Evolutionary conservation across 768 basidiomycete species (phyloP).

Genomic region (Calocybe gangraenosa): DNA sequence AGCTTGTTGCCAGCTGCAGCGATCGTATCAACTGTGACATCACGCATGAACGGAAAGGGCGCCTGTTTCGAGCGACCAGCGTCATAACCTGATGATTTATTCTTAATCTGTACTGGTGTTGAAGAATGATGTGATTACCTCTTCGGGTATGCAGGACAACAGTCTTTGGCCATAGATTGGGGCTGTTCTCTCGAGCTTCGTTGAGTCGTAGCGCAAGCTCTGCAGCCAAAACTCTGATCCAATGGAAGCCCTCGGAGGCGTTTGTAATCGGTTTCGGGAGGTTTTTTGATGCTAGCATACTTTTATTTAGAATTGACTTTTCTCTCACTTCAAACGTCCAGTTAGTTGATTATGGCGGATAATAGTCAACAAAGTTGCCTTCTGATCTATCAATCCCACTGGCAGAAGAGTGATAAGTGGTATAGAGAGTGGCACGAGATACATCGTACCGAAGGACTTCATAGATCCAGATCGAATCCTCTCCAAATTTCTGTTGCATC

Average conservation of each 20-base stretch:
- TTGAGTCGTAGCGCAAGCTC: conserved; percentile 83
- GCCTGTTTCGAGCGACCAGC: conserved; percentile 74
- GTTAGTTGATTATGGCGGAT: conserved; percentile 4
- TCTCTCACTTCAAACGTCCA: conserved; percentile 64
- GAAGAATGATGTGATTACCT: conserved; percentile 33
- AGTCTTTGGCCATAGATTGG: conserved; percentile 89
- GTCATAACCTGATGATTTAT: conserved; percentile 47
- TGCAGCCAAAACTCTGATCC: conserved; percentile 89
- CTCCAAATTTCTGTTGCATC: conserved; percentile 78
- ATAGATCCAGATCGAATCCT: conserved; percentile 86
- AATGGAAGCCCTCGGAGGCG: conserved; percentile 74
- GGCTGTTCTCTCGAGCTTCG: conserved; percentile 69
- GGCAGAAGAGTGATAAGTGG: conserved; percentile 8
- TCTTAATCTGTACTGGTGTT: too few species aligned
- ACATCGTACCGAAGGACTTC: conserved; percentile 73
- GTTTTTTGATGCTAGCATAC: conserved; percentile 97
- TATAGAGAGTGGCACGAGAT: background rate
- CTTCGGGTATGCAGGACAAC: conserved; percentile 75
- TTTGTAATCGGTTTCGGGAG: conserved; percentile 74
- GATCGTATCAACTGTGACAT: conserved; percentile 74
- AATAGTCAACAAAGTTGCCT: conserved; percentile 42
- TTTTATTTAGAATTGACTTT: conserved; percentile 75
- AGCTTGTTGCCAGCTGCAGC: conserved; percentile 72
- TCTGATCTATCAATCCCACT: conserved; percentile 88
- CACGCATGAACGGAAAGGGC: conserved; percentile 78